Conservation (phyloP, 176 grass and related monocot species). For the Calamus simplicifolius region DNA sequence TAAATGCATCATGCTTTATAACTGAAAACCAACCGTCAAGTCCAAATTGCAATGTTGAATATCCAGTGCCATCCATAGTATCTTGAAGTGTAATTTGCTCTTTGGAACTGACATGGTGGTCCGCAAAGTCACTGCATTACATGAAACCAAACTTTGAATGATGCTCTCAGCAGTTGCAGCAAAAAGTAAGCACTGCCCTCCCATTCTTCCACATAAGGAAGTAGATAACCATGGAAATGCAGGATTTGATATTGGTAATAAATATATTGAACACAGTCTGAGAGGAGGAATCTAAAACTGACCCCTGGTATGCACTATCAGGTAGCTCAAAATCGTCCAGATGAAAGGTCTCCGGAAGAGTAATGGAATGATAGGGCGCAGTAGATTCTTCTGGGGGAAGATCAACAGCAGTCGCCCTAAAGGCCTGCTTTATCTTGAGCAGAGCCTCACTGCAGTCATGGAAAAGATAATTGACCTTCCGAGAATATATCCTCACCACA, state of each 20-base stretch:
- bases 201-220: no score
- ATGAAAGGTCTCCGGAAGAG: conserved; percentile 98
- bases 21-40: conserved; percentile 78
- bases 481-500: conserved; percentile 97
- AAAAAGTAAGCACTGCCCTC: no score
- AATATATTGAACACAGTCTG: no score
- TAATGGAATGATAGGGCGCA: conserved; percentile 99
- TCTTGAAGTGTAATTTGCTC: conserved; percentile 99
- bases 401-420: conserved; percentile 88
- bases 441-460: conserved; percentile 98
- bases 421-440: conserved; percentile 98
- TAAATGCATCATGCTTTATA: no score
- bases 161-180: no score
- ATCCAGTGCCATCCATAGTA: conserved; percentile 72
- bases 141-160: not conserved
- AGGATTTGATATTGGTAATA: no score
- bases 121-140: conserved; percentile 54
- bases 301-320: conserved; percentile 87
- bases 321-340: conserved; percentile 99
- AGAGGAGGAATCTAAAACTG: conserved; percentile 5
- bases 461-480: conserved; percentile 99
- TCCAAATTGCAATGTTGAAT: conserved; percentile 83
- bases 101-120: conserved; percentile 95
- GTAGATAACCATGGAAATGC: no score
- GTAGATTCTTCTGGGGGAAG: conserved; percentile 97